Conservation (phyloP, 2,329 filamentous ascomycete species). For the Dryadomyces sulphureus region DNA sequence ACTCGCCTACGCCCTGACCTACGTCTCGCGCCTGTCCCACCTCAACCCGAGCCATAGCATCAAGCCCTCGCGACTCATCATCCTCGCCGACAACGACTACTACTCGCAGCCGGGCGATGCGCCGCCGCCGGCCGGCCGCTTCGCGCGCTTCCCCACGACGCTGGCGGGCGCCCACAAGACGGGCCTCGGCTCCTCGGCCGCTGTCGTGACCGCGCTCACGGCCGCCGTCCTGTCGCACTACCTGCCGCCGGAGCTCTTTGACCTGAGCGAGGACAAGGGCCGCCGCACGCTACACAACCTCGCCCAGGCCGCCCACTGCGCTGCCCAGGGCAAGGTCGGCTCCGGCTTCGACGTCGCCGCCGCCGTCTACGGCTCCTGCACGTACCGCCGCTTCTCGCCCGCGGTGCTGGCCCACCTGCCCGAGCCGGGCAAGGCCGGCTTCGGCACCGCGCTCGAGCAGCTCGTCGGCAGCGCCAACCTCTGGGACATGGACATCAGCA, state of each 20-base stretch:
- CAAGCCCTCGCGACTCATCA: slow-evolving; percentile 59
- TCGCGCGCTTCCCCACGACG: slow-evolving; percentile 63
- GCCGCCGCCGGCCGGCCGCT: slow-evolving; percentile 27
- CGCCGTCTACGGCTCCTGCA: slow-evolving; percentile 80
- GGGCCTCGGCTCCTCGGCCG: slow-evolving; percentile 85
- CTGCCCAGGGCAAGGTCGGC: slow-evolving; percentile 91
- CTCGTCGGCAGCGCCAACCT: slow-evolving; percentile 39
- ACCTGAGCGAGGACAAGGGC: slow-evolving; percentile 38
- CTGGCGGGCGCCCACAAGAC: slow-evolving; percentile 82
- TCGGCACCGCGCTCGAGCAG: slow-evolving; percentile 47
- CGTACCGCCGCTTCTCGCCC: slow-evolving; percentile 87
- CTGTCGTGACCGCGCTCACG: slow-evolving; percentile 77
- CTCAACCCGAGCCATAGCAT: slow-evolving; percentile 33
- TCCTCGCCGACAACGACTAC: slow-evolving; percentile 92
- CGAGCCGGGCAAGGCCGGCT: slow-evolving; percentile 50
- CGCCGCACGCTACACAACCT: slow-evolving; percentile 70
- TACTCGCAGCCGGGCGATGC: slow-evolving; percentile 55
- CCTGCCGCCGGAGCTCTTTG: slow-evolving; percentile 41
- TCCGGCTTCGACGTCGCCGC: slow-evolving; percentile 91
- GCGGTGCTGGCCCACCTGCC: slow-evolving; percentile 52
- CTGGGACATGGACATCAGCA: slow-evolving; percentile 71
- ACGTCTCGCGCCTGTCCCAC: slow-evolving; percentile 39
- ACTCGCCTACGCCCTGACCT: slow-evolving; percentile 74
- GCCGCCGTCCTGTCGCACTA: slow-evolving; percentile 66
- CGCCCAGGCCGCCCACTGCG: slow-evolving; percentile 84